phyloP scores from a whole-genome alignment of 208 protist species.

The Angomonas ambiguus region DNA sequence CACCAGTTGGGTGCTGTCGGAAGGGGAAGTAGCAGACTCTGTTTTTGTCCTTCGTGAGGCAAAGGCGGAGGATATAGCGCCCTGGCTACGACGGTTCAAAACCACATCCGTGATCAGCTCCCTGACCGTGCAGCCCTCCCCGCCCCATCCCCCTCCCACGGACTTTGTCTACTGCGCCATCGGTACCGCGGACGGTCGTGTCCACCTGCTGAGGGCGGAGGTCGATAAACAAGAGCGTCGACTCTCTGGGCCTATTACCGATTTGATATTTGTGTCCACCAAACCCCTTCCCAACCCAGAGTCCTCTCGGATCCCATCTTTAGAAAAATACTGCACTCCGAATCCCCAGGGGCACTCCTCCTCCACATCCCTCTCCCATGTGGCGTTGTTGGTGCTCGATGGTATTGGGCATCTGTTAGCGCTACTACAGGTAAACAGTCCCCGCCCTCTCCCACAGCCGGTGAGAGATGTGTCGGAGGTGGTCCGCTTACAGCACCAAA shows the following conservation, averaged over 20 bases:
- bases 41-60: constrained; percentile 12
- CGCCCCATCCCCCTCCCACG: background rate
- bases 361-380: background rate
- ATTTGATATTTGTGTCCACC: constrained; percentile 56
- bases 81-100: constrained; percentile 32
- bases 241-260: constrained; percentile 63
- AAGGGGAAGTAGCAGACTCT: too few relatives aligned
- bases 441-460: constrained; percentile 23
- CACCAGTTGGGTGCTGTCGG: too few relatives aligned
- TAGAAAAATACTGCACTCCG: background rate
- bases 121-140: constrained; percentile 39
- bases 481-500: constrained; percentile 10
- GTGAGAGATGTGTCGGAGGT: constrained; percentile 66
- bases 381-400: constrained; percentile 60
- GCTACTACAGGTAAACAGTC: constrained; percentile 40
- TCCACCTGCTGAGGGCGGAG: constrained; percentile 34
- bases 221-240: constrained; percentile 29
- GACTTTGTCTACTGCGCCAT: constrained; percentile 27
- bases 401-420: constrained; percentile 58
- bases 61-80: constrained; percentile 17
- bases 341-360: too few relatives aligned
- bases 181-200: constrained; percentile 55
- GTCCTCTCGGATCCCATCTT: background rate
- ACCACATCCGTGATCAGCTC: constrained; percentile 40
- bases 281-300: background rate